Evolutionary conservation across 2,329 filamentous ascomycete species (phyloP), one percentile per base, ranked within the genome.

Genomic region (Coniochaeta sp.): DNA sequence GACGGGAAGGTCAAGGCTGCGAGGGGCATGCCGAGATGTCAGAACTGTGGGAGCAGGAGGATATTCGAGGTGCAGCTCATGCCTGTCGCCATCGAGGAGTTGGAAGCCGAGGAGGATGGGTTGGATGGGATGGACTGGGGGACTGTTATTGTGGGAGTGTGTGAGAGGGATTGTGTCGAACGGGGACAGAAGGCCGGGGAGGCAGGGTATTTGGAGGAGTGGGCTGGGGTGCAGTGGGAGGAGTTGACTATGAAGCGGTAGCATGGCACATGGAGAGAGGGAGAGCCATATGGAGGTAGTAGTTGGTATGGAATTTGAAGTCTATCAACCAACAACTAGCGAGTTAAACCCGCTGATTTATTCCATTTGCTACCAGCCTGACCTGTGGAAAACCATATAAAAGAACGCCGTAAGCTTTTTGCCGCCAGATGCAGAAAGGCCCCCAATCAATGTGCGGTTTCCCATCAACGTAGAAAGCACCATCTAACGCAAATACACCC

Each of bases 171-270:
- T 66, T 97, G 94, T 65, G 75, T 78, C 61, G 81, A 82, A 14
- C 67, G 67, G 6, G 78, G 79, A 1, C 76, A 82, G 6, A 67
- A 69, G 12, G 73, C 77, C 31, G 87, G 83, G 0, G 77, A 83
- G 62, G 80, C 84, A 1, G 89, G 85, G 1, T 97, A 95, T 69
- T 63, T 91, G 16, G 94, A 97, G 73, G 94, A 99, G 70, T 99
- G 94, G 92, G 84, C 81, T n/a, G 94, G 92, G 6, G 94, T 97
- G 57, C 94, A 99, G 69, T 99, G 92, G 94, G 94, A 99, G 70
- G 91, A 96, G 68, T 62, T 83, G 55, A 65, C 65, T 35, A 55
- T 59, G 45, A 60, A 62, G 55, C 62, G 65, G 28, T 74, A 31
- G 18, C 31, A 8, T 12, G 14, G 31, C 31, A 14, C 31, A 26